Evolutionary conservation across 2,329 filamentous ascomycete species (phyloP).

Genomic region (Neophaeococcomyces aloes): DNA sequence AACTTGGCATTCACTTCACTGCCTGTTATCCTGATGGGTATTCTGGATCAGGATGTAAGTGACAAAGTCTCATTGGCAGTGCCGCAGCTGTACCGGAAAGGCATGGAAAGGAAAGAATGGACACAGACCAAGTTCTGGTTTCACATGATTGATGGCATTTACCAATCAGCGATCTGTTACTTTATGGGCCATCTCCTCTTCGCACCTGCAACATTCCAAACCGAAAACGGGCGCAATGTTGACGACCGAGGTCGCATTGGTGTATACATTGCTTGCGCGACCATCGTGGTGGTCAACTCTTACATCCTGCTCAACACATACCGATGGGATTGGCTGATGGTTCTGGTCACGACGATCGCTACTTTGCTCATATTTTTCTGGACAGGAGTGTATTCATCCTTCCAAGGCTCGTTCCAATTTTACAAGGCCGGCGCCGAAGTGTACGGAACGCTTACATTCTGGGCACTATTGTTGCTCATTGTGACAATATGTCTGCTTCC

Average conservation of each 20-base stretch:
- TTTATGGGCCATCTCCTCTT: slow-evolving; percentile 85
- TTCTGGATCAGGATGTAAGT: slow-evolving; percentile 92
- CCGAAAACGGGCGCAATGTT: slow-evolving; percentile 62
- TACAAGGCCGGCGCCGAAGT: slow-evolving; percentile 70
- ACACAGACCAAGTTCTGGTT: slow-evolving; percentile 92
- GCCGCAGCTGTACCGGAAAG: slow-evolving; percentile 86
- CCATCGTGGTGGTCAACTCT: slow-evolving; percentile 78
- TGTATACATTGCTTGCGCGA: slow-evolving; percentile 72
- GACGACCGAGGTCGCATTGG: slow-evolving; percentile 76
- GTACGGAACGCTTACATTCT: slow-evolving; percentile 74
- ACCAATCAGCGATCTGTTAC: slow-evolving; percentile 88
- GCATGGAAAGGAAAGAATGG: slow-evolving; percentile 95
- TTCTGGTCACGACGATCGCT: slow-evolving; percentile 71
- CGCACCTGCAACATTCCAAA: slow-evolving; percentile 55
- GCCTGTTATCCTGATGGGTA: slow-evolving; percentile 88
- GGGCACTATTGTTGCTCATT: slow-evolving; percentile 70
- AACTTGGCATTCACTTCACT: slow-evolving; percentile 95
- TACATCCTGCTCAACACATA: slow-evolving; percentile 96
- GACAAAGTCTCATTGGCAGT: slow-evolving; percentile 89
- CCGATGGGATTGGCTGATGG: slow-evolving; percentile 94
- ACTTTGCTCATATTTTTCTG: slow-evolving; percentile 86
- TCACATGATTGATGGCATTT: slow-evolving; percentile 90
- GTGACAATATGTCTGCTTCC: slow-evolving; percentile 76
- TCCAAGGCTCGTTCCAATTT: slow-evolving; percentile 50
- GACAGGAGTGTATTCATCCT: slow-evolving; percentile 76